Evolutionary conservation across 2,329 filamentous ascomycete genomes (phyloP).

Genomic region (Dendryphion nanum): DNA sequence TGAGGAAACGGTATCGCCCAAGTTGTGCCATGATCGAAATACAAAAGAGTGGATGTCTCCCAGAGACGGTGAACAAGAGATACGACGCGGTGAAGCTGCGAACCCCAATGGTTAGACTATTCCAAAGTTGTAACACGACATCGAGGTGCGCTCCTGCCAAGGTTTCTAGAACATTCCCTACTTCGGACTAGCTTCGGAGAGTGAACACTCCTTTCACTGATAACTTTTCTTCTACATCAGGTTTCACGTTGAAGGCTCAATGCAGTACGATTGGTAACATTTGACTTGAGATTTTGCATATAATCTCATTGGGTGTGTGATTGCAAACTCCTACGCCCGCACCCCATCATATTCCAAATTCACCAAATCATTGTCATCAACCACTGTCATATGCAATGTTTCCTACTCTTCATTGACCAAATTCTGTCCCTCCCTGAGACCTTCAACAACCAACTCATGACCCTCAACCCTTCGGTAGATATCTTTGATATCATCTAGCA

Average conservation of each 20-base stretch:
- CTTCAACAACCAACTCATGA: constrained; percentile 84
- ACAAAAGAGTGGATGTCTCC: constrained; percentile 25
- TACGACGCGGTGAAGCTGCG: constrained; percentile 11
- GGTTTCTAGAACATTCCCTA: not conserved
- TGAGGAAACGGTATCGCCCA: constrained; percentile 77
- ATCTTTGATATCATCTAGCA: constrained; percentile 93
- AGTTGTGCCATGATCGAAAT: constrained; percentile 51
- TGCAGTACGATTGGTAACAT: no score
- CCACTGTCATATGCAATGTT: no score
- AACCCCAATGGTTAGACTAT: constrained; percentile 21
- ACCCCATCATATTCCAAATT: no score
- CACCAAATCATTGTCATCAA: no score
- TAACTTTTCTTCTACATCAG: no score
- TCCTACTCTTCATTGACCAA: constrained; percentile 61
- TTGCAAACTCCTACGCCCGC: no score
- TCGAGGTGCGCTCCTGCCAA: not conserved
- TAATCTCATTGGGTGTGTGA: no score
- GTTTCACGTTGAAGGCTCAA: no score
- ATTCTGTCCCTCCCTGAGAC: constrained; percentile 74
- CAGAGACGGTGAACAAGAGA: constrained; percentile 15
- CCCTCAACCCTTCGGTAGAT: constrained; percentile 83
- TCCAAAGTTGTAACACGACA: not conserved
- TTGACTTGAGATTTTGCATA: no score
- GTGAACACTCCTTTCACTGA: no score
- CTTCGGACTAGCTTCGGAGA: no score